phyloP scores from a whole-genome alignment of 140 eudicot genomes.

The Stevia rebaudiana region DNA sequence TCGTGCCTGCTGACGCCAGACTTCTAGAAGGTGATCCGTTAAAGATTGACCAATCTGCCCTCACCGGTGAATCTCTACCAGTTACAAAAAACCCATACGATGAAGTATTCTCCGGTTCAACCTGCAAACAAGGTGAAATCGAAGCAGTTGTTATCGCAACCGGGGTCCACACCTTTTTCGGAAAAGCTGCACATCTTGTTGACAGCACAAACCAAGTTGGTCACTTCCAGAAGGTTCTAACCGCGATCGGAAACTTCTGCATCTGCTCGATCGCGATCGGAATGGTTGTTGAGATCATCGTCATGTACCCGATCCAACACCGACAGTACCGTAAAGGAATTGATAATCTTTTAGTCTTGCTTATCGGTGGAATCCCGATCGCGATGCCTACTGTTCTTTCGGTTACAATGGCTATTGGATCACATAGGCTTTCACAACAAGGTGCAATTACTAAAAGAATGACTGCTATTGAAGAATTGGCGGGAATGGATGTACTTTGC shows the following conservation, averaged over 20 bases:
- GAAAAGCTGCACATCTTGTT: conserved; percentile 94
- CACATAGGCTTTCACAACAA: conserved; percentile 86
- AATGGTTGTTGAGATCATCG: conserved; percentile 72
- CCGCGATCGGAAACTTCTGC: conserved; percentile 93
- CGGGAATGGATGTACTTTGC: conserved; percentile 92
- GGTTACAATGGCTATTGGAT: conserved; percentile 95
- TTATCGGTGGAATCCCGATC: conserved; percentile 93
- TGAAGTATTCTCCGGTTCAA: conserved; percentile 94
- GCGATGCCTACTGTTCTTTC: conserved; percentile 97
- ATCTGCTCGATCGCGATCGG: conserved; percentile 89
- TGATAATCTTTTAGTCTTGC: conserved; percentile 77
- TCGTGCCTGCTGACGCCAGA: conserved; percentile 91
- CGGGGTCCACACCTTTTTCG: conserved; percentile 94
- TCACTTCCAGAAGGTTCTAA: conserved; percentile 88
- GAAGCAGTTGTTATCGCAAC: conserved; percentile 93
- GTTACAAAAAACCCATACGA: conserved; percentile 74
- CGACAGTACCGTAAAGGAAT: conserved; percentile 68
- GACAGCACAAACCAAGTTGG: conserved; percentile 97
- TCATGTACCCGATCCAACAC: conserved; percentile 94
- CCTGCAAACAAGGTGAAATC: conserved; percentile 91
- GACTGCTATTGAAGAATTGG: conserved; percentile 97
- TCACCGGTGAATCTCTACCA: conserved; percentile 91
- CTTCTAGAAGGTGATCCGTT: conserved; percentile 94
- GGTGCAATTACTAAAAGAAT: conserved; percentile 96
- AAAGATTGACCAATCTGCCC: conserved; percentile 90